Conservation (phyloP, 1,284 basidiomycete species). For the Agaricales sp. region DNA sequence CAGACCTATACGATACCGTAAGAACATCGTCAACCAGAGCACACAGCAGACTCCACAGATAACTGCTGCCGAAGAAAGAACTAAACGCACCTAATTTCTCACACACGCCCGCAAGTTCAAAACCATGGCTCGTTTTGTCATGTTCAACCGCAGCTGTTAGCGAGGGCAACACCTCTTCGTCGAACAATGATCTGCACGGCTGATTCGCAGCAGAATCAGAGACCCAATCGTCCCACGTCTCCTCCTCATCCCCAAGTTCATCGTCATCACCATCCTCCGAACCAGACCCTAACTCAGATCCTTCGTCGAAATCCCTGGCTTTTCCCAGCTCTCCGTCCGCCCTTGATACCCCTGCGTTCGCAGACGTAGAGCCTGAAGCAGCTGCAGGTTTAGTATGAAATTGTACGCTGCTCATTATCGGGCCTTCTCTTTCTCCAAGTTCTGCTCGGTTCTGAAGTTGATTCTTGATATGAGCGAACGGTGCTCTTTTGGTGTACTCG, state of each 20-base stretch:
- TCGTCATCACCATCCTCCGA: too few relatives aligned
- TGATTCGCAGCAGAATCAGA: slow-evolving; percentile 49
- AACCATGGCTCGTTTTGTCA: slow-evolving; percentile 53
- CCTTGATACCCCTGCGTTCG: too few relatives aligned
- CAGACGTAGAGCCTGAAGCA: too few relatives aligned
- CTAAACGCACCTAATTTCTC: slow-evolving; percentile 38
- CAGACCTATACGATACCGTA: slow-evolving; percentile 22
- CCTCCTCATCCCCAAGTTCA: slow-evolving; percentile 59
- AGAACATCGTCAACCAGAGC: slow-evolving; percentile 44
- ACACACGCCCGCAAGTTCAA: slow-evolving; percentile 48
- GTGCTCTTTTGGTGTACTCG: too few relatives aligned
- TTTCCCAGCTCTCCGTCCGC: too few relatives aligned
- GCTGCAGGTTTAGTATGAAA: too few relatives aligned
- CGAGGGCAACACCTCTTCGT: slow-evolving; percentile 46
- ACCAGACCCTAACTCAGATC: too few relatives aligned
- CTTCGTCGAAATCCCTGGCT: too few relatives aligned
- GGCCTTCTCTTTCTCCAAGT: too few relatives aligned
- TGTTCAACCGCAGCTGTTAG: slow-evolving; percentile 53
- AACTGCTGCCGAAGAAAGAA: slow-evolving; percentile 7
- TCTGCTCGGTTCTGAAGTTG: too few relatives aligned
- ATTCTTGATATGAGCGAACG: too few relatives aligned
- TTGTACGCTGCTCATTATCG: too few relatives aligned
- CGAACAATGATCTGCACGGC: slow-evolving; percentile 75
- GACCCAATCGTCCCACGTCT: slow-evolving; percentile 75
- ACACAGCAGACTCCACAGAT: slow-evolving; percentile 28